Percentiles rank a stretch among this genome's conserved stretches.
phyloP scores from a whole-genome alignment of 129 eudicot species.

The Lonicera japonica region DNA sequence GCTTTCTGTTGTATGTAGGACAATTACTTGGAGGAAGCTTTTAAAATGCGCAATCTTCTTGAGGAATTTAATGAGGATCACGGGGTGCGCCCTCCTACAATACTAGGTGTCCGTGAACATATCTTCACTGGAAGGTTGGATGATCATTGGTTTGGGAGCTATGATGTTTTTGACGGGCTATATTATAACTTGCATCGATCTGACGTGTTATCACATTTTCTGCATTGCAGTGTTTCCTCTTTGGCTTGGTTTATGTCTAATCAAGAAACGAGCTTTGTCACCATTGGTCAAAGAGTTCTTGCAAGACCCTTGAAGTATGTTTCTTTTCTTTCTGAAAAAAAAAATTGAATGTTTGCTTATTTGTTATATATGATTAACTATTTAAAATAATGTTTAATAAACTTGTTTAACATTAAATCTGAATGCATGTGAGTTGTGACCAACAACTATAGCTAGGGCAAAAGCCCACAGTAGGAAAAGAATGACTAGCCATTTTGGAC shows the following conservation, averaged over 20 bases:
- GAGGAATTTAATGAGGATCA: slow-evolving; percentile 98
- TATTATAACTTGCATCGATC: neutral
- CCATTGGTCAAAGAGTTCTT: slow-evolving; percentile 97
- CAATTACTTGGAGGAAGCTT: slow-evolving; percentile 98
- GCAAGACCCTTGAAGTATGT: slow-evolving; percentile 95
- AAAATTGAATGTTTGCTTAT: too few relatives aligned
- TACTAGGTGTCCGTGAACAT: slow-evolving; percentile 96
- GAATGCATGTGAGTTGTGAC: too few relatives aligned
- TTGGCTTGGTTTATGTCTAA: slow-evolving; percentile 99
- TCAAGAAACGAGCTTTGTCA: slow-evolving; percentile 98
- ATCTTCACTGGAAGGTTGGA: slow-evolving; percentile 95
- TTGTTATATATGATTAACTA: too few relatives aligned
- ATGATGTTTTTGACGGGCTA: neutral
- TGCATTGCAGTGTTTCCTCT: slow-evolving; percentile 84
- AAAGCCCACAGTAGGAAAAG: too few relatives aligned
- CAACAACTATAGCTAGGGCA: too few relatives aligned
- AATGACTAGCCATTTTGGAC: too few relatives aligned
- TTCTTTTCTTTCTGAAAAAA: slow-evolving; percentile 5
- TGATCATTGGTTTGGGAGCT: neutral
- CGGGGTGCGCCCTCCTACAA: slow-evolving; percentile 91
- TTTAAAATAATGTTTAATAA: too few relatives aligned
- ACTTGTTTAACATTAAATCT: too few relatives aligned
- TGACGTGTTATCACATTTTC: slow-evolving; percentile 12
- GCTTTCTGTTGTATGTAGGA: slow-evolving; percentile 42
- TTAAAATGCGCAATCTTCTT: slow-evolving; percentile 97